These are phyloP conservation scores for Aureobasidium sp. DNA, from an alignment of 2,329 filamentous ascomycete genomes.

Conservation along the genomic window DNA sequence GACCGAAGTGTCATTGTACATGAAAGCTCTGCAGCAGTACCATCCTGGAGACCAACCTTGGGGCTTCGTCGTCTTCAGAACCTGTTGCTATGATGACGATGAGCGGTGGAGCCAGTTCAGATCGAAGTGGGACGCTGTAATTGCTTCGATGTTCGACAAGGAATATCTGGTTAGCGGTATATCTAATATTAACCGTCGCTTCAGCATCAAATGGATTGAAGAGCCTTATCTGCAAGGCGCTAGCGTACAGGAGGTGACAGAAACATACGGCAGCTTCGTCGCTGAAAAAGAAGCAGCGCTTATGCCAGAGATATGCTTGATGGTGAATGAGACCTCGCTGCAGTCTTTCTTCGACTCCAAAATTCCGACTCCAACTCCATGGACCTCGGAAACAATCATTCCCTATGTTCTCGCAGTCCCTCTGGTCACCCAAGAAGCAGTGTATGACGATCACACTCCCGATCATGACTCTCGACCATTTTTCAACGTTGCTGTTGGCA, in stretches of 20 bases:
- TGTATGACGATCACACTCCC: background rate
- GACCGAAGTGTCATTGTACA: background rate
- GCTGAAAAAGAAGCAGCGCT: background rate
- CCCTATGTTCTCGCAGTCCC: background rate
- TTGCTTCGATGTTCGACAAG: background rate
- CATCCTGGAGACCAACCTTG: background rate
- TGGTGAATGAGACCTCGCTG: background rate
- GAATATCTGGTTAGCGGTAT: background rate
- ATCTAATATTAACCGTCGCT: background rate
- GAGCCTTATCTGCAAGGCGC: too few species aligned
- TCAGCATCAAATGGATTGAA: background rate
- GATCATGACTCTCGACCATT: background rate
- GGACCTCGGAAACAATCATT: background rate
- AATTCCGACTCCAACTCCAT: background rate
- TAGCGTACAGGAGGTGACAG: too few species aligned
- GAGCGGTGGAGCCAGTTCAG: slow-evolving; percentile 3
- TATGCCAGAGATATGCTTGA: background rate
- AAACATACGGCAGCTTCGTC: background rate
- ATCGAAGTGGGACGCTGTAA: background rate
- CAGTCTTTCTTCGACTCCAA: slow-evolving; percentile 1
- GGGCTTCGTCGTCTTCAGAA: background rate
- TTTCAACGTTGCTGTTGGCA: background rate
- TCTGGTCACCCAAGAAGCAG: background rate
- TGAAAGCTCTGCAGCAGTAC: slow-evolving; percentile 2
- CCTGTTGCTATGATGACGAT: background rate